phyloP scores from a whole-genome alignment of 2,329 filamentous ascomycete genomes.

The Trichoderma polysporum region DNA sequence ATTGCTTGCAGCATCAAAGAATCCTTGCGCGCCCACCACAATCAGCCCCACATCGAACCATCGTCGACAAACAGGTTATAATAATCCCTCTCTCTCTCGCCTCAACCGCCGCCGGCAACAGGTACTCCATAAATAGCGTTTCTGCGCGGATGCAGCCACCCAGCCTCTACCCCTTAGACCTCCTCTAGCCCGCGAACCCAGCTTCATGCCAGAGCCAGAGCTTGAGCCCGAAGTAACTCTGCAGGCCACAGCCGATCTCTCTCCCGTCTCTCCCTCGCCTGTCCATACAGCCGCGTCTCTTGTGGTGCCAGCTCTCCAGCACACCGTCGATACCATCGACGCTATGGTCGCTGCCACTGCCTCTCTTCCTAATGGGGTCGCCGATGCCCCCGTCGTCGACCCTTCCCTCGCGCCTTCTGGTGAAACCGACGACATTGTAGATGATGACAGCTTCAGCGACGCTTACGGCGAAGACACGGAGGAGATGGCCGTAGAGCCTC shows the following conservation, averaged over 20 bases:
- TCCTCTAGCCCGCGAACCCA: slow-evolving; percentile 9
- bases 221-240: slow-evolving; percentile 45
- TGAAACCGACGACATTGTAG: slow-evolving; percentile 41
- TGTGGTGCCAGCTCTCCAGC: slow-evolving; percentile 51
- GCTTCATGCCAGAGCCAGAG: slow-evolving; percentile 19
- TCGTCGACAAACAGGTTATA: slow-evolving; percentile 14
- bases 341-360: slow-evolving; percentile 44
- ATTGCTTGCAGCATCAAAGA: slow-evolving; percentile 15
- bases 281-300: slow-evolving; percentile 47
- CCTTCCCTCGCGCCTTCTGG: slow-evolving; percentile 35
- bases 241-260: slow-evolving; percentile 54
- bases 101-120: background rate
- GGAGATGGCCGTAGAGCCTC: slow-evolving; percentile 31
- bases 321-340: slow-evolving; percentile 52
- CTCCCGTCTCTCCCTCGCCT: slow-evolving; percentile 51
- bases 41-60: slow-evolving; percentile 20
- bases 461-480: slow-evolving; percentile 45
- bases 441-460: slow-evolving; percentile 51
- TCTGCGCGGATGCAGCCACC: slow-evolving; percentile 15
- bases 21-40: slow-evolving; percentile 15
- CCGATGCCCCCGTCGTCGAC: slow-evolving; percentile 34
- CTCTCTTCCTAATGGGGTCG: slow-evolving; percentile 31
- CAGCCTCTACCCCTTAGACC: slow-evolving; percentile 8
- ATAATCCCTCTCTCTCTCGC: slow-evolving; percentile 15
- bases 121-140: slow-evolving; percentile 15